Evolutionary conservation across 2,329 filamentous ascomycete genomes (phyloP), one percentile per base, ranked within the genome.

Genomic region (Leptosphaerulina australis): DNA sequence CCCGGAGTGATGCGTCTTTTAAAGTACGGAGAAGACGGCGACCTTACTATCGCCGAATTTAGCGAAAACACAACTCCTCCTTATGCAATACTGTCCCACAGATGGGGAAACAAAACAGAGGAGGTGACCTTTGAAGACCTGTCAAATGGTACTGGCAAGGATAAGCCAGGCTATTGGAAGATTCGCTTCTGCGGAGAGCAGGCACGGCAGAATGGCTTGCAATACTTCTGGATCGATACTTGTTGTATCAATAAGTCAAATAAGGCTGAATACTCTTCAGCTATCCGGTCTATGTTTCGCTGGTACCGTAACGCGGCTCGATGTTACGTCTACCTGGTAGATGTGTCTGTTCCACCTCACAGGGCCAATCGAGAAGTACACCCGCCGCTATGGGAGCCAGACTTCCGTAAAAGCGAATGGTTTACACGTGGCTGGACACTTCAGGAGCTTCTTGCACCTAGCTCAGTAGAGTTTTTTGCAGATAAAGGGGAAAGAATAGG

Each of bases 281-380:
- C 62, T 5, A 64, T 66, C 25, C 63, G 63, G 25, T 65, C 56
- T 12, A 67, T 67, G 65, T 67, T 55, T 54, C 53, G 54, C 10
- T 67, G 58, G 59, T 65, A 66, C 17, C 29, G 58, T 18, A 54
- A 60, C 25, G 56, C 60, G 3, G 49, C 46, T 21, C 40, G 63
- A 7, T 67, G 64, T 34, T 52, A 62, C 7, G 59, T 63, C 0
- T 62, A 56, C 44, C 49, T 66, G 14, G 39, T 53, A 9, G 63
- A 65, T 38, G 15, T 29, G 9, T 26, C 34, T 8, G 28, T n/a
- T n/a, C n/a, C n/a, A 30, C 5, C 11, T 10, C 5, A 11, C 28
- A n/a, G 12, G 8, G 9, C 12, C 5, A 6, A 5, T n/a, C 7
- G 29, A 15, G 29, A 15, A 17, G 5, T 6, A 15, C 7, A 15